Percentiles rank a stretch among this genome's conserved stretches.
These are phyloP conservation scores for Rugonectria rugulosa DNA, from an alignment of 2,329 filamentous ascomycete genomes.

Conservation along the genomic window DNA sequence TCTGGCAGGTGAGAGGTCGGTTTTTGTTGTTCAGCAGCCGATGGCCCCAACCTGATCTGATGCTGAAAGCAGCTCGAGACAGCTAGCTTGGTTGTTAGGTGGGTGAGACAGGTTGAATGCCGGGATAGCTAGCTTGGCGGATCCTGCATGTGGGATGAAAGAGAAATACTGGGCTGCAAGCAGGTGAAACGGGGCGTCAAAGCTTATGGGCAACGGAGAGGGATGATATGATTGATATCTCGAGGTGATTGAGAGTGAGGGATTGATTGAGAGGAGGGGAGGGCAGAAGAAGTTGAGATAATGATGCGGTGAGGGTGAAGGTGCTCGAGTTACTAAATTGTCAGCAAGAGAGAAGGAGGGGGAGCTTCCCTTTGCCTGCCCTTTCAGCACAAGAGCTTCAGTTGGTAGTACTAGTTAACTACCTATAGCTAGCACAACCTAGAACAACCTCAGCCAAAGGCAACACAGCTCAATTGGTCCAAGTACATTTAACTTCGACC, in stretches of 20 bases:
- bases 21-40: background rate
- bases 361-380: background rate
- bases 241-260: background rate
- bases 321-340: too few species aligned
- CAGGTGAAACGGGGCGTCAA: background rate
- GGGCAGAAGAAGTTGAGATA: background rate
- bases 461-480: too few species aligned
- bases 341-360: background rate
- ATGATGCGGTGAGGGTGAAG: background rate
- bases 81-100: constrained; percentile 2
- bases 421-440: too few species aligned
- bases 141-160: constrained; percentile 6
- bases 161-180: background rate
- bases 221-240: background rate
- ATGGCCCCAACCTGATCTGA: constrained; percentile 3
- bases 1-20: background rate
- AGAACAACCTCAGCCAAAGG: too few species aligned
- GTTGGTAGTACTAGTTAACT: too few species aligned
- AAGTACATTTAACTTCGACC: too few species aligned
- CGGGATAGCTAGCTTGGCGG: constrained; percentile 15
- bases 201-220: background rate
- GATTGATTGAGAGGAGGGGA: background rate
- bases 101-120: constrained; percentile 16
- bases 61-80: constrained; percentile 11
- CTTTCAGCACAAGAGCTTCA: too few species aligned